Conservation (phyloP, 2,329 filamentous ascomycete genomes). For the Talaromyces sp. region DNA sequence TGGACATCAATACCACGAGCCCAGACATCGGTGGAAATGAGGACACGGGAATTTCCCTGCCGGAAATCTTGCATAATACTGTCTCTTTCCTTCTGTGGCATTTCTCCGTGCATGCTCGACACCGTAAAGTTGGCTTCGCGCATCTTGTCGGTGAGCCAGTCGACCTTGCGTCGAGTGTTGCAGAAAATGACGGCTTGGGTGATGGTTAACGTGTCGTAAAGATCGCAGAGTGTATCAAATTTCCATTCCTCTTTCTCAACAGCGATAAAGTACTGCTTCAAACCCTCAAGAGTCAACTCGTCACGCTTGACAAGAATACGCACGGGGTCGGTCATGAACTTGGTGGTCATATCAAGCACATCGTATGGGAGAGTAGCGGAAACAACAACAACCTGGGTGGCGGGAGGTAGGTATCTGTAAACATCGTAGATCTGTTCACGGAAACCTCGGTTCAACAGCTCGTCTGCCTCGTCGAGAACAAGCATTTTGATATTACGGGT, state of each 20-base stretch:
- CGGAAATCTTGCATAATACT: slow-evolving; percentile 99
- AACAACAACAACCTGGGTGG: slow-evolving; percentile 97
- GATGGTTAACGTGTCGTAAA: slow-evolving; percentile 98
- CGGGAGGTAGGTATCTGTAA: slow-evolving; percentile 91
- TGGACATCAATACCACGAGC: slow-evolving; percentile 98
- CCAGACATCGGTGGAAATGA: slow-evolving; percentile 98
- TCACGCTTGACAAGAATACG: slow-evolving; percentile 98
- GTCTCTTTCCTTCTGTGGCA: slow-evolving; percentile 97
- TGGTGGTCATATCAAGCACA: slow-evolving; percentile 97
- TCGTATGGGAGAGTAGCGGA: slow-evolving; percentile 96
- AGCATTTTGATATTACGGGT: slow-evolving; percentile 77
- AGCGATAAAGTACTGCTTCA: slow-evolving; percentile 99
- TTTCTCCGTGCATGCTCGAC: slow-evolving; percentile 97
- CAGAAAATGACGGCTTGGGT: slow-evolving; percentile 99
- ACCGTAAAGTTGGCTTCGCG: slow-evolving; percentile 98
- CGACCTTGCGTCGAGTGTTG: slow-evolving; percentile 97
- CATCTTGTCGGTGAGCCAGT: slow-evolving; percentile 99
- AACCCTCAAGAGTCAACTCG: slow-evolving; percentile 91
- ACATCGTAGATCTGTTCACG: slow-evolving; percentile 99
- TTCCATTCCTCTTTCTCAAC: slow-evolving; percentile 99
- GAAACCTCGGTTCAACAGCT: slow-evolving; percentile 88
- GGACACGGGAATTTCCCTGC: slow-evolving; percentile 89
- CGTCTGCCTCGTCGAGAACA: slow-evolving; percentile 72
- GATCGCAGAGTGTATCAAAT: slow-evolving; percentile 95
- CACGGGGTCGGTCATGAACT: slow-evolving; percentile 98